Evolutionary conservation across 2,329 filamentous ascomycete genomes (phyloP).

Genomic region (Ophiostoma piceae): DNA sequence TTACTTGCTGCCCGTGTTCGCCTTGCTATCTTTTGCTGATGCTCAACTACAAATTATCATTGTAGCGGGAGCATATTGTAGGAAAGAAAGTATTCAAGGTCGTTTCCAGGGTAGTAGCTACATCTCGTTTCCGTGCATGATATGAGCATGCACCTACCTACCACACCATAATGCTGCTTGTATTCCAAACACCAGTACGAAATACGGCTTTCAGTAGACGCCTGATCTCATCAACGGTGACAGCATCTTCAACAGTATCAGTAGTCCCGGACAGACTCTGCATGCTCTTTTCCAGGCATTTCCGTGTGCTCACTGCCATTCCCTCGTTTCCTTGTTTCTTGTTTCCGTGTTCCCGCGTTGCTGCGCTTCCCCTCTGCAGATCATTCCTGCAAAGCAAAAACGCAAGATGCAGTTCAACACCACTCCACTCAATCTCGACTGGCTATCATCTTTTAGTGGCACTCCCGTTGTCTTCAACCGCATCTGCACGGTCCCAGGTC

Average conservation of each 20-base stretch:
- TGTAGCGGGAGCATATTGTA: too few relatives aligned
- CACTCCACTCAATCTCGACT: neutral
- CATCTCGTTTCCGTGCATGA: neutral
- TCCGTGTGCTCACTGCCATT: neutral
- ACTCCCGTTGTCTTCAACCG: constrained; percentile 62
- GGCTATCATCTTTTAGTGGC: neutral
- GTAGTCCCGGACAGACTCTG: neutral
- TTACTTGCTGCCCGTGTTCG: too few relatives aligned
- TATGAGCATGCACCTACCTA: neutral
- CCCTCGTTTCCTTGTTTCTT: neutral
- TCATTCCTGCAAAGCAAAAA: neutral
- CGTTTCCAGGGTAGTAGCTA: too few relatives aligned
- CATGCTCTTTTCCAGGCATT: neutral
- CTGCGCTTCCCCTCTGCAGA: neutral
- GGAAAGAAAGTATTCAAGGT: too few relatives aligned
- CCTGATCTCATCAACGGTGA: neutral
- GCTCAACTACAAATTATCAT: too few relatives aligned
- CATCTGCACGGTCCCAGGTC: constrained; percentile 68
- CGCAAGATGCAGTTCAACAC: neutral
- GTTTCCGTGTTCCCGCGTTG: neutral
- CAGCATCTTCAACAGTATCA: neutral
- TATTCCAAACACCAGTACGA: neutral
- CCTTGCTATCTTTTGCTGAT: too few relatives aligned
- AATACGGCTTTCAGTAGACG: neutral
- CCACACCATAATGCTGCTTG: neutral